Percentiles rank a stretch among this genome's conserved stretches.
Conservation (phyloP, 2,329 filamentous ascomycete genomes). For the Fusarium abutilonis region DNA sequence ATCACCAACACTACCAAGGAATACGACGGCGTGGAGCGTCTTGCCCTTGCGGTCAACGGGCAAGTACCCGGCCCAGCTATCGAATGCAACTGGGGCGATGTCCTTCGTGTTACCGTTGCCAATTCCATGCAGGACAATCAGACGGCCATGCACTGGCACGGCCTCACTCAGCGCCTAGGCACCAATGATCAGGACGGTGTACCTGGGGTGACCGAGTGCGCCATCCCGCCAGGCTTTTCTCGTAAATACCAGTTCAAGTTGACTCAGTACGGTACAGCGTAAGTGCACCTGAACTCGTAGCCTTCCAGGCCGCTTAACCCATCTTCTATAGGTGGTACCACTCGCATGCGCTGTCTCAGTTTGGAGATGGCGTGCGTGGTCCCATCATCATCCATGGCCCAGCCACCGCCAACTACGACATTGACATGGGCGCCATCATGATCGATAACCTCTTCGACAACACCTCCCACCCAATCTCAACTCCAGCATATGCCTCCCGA, state of each 20-base stretch:
- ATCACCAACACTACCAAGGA: too few relatives aligned
- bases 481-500: too few relatives aligned
- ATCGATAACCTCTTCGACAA: too few relatives aligned
- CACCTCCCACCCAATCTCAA: too few relatives aligned
- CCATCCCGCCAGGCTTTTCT: slow-evolving; percentile 60
- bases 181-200: slow-evolving; percentile 68
- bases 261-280: slow-evolving; percentile 60
- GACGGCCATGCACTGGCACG: too few relatives aligned
- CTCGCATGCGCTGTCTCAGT: slow-evolving; percentile 63
- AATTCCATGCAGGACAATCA: too few relatives aligned
- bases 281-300: too few relatives aligned
- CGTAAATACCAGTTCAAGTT: slow-evolving; percentile 68
- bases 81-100: slow-evolving; percentile 59
- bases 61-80: slow-evolving; percentile 69
- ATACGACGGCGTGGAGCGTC: slow-evolving; percentile 56
- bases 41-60: slow-evolving; percentile 62
- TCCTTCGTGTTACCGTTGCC: too few relatives aligned
- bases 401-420: slow-evolving; percentile 66
- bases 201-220: slow-evolving; percentile 59
- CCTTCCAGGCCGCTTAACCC: too few relatives aligned
- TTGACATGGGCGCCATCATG: slow-evolving; percentile 41
- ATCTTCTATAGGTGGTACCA: slow-evolving; percentile 63
- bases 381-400: slow-evolving; percentile 71
- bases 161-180: slow-evolving; percentile 26
- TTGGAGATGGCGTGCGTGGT: slow-evolving; percentile 67